These are phyloP conservation scores for Fusarium sp. DNA, from an alignment of 2,329 filamentous ascomycete species.

Conservation along the genomic window DNA sequence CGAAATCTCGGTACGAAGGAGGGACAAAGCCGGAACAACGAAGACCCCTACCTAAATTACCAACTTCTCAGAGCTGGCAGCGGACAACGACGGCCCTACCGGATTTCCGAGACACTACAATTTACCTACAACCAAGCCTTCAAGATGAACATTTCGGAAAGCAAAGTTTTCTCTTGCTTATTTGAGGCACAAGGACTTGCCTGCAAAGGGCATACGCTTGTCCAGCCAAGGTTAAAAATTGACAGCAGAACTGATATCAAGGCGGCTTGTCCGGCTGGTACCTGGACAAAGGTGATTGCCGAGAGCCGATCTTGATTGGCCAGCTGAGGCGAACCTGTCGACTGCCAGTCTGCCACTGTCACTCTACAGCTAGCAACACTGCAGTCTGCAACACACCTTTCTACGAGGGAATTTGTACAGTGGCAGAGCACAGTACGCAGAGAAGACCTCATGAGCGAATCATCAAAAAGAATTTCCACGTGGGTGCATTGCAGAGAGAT, in stretches of 20 bases:
- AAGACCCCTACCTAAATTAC: constrained; percentile 37
- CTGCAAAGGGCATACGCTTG: constrained; percentile 13
- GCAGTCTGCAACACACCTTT: constrained; percentile 24
- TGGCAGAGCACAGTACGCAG: constrained; percentile 30
- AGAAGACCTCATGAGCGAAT: constrained; percentile 40
- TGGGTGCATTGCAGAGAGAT: constrained; percentile 37
- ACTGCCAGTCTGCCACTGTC: no score
- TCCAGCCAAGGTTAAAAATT: constrained; percentile 25
- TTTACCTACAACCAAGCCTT: not conserved
- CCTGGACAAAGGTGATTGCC: constrained; percentile 37
- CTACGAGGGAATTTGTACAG: constrained; percentile 27
- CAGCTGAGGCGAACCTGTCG: constrained; percentile 4
- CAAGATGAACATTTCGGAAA: not conserved
- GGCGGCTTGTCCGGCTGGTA: constrained; percentile 27
- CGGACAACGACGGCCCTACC: constrained; percentile 48
- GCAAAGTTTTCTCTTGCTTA: not conserved
- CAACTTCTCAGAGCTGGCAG: not conserved
- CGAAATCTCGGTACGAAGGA: constrained; percentile 47
- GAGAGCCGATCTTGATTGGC: constrained; percentile 35
- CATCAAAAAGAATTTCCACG: constrained; percentile 35
- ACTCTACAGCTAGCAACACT: not conserved
- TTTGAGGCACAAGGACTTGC: constrained; percentile 10
- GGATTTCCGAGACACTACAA: constrained; percentile 41
- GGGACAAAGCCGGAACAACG: constrained; percentile 45
- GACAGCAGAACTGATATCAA: constrained; percentile 36